Conservation (phyloP, 2,329 filamentous ascomycete species). For the Talaromyces piceae region DNA sequence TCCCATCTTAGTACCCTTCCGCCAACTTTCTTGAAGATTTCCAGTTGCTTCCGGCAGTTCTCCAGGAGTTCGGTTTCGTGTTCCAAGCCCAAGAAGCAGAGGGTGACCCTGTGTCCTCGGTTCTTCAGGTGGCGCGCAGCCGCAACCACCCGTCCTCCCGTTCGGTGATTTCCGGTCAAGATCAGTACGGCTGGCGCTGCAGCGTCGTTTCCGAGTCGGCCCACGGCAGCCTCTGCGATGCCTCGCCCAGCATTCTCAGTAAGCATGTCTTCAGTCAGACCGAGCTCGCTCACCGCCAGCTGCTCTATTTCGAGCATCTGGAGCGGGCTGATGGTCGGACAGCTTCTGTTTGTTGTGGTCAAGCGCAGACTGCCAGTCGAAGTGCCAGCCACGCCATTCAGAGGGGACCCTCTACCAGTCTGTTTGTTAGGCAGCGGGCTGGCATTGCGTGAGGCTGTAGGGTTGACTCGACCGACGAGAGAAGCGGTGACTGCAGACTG, state of each 20-base stretch:
- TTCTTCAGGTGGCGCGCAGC: slow-evolving; percentile 82
- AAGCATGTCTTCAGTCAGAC: slow-evolving; percentile 81
- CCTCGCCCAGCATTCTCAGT: slow-evolving; percentile 84
- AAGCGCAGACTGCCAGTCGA: slow-evolving; percentile 43
- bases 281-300: slow-evolving; percentile 78
- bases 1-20: slow-evolving; percentile 61
- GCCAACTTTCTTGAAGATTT: slow-evolving; percentile 76
- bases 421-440: slow-evolving; percentile 35
- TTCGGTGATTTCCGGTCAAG: slow-evolving; percentile 92
- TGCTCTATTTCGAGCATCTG: slow-evolving; percentile 92
- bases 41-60: slow-evolving; percentile 70
- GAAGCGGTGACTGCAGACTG: slow-evolving; percentile 30
- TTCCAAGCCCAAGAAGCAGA: slow-evolving; percentile 80
- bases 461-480: slow-evolving; percentile 27
- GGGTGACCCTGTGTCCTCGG: slow-evolving; percentile 69
- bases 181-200: slow-evolving; percentile 59
- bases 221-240: slow-evolving; percentile 70
- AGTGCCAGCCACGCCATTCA: slow-evolving; percentile 28
- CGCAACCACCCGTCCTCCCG: slow-evolving; percentile 73
- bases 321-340: slow-evolving; percentile 57
- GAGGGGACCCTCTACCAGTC: slow-evolving; percentile 35
- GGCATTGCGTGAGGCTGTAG: slow-evolving; percentile 27
- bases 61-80: slow-evolving; percentile 74
- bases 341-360: slow-evolving; percentile 47
- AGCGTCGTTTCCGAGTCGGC: slow-evolving; percentile 55